These are phyloP conservation scores for Parasitella parasitica DNA, from an alignment of 371 early-diverging fungal genomes.

Conservation along the genomic window DNA sequence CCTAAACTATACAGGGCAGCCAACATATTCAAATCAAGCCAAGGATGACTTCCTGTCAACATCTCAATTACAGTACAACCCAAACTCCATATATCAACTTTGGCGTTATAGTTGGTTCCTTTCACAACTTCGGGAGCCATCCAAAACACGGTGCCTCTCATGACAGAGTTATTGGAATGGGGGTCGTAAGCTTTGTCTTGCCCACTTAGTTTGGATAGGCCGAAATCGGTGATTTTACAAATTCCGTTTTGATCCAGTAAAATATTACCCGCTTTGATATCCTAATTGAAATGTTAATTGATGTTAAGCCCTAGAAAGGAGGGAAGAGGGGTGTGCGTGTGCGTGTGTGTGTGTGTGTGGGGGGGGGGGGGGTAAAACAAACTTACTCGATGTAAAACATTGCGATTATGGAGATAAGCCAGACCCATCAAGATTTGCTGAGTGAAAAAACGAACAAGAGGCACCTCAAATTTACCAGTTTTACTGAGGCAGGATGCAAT, in stretches of 20 bases:
- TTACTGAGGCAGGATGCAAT: conserved; percentile 80
- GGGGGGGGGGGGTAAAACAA: neutral
- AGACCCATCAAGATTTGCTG: conserved; percentile 92
- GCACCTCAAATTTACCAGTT: conserved; percentile 84
- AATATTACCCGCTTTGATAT: conserved; percentile 95
- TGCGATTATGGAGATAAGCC: conserved; percentile 91
- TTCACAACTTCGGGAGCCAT: conserved; percentile 96
- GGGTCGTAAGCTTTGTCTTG: conserved; percentile 53
- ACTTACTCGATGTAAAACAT: conserved; percentile 89
- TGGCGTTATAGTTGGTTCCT: conserved; percentile 75
- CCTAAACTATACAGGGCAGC: conserved; percentile 89
- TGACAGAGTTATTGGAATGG: conserved; percentile 45
- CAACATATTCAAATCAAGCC: conserved; percentile 82
- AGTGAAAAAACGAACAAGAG: conserved; percentile 79
- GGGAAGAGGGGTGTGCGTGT: neutral
- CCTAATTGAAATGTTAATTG: conserved; percentile 34
- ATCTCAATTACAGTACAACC: conserved; percentile 97
- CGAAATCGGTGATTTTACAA: conserved; percentile 99
- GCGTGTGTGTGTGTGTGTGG: too few species aligned
- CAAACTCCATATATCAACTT: conserved; percentile 79
- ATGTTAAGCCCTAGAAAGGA: neutral
- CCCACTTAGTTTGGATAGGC: conserved; percentile 87
- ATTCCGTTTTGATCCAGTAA: conserved; percentile 85
- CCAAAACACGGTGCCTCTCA: conserved; percentile 73
- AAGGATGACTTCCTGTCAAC: conserved; percentile 92